Evolutionary conservation across 164 flowering plant species (phyloP), one percentile per base, ranked within the genome.

Genomic region (Pachysandra terminalis): DNA sequence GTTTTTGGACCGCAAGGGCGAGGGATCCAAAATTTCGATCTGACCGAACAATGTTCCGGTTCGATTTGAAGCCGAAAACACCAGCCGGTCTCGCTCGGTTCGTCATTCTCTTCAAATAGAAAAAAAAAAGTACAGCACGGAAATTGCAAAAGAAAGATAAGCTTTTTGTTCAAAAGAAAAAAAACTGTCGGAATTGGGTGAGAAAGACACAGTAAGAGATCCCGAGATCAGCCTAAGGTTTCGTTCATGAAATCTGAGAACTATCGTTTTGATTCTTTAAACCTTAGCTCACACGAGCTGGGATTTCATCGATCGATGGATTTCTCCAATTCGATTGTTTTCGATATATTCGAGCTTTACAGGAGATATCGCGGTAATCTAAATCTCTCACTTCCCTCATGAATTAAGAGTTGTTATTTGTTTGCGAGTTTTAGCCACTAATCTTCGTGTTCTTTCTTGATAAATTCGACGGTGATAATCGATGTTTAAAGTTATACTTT

Each of bases 301-400:
- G 17, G 9, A 37, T 61, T 27, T 49, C 24, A 19, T 41, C 63
- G n/a, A 21, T 32, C 64, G 40, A 74, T 75, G 74, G 61, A 63
- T 28, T 70, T 54, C 13, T 57, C 73, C 21, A 28, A 48, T 51
- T 57, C 68, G 16, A 59, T 53, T 59, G 63, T 24, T 19, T 13
- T 82, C 48, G 83, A 84, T 21, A 75, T 86, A 63, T 78, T 78
- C 61, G 73, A 81, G 68, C 72, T 82, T 64, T 86, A 86, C 72
- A 68, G 79, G 13, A 81, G 79, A 61, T 86, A 68, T 57, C 80
- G 85, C 28, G 86, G 90, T 86, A 82, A 65, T 13, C 53, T 1
- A 66, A 23, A 56, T 61, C 24, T 56, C 3, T 19, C 19, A n/a
- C 19, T 23, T 35, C 26, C 4, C 19, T 19, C 12, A 8, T 23